These are phyloP conservation scores for Arbutus unedo DNA, from an alignment of 148 eudicot genomes.

Conservation along the genomic window DNA sequence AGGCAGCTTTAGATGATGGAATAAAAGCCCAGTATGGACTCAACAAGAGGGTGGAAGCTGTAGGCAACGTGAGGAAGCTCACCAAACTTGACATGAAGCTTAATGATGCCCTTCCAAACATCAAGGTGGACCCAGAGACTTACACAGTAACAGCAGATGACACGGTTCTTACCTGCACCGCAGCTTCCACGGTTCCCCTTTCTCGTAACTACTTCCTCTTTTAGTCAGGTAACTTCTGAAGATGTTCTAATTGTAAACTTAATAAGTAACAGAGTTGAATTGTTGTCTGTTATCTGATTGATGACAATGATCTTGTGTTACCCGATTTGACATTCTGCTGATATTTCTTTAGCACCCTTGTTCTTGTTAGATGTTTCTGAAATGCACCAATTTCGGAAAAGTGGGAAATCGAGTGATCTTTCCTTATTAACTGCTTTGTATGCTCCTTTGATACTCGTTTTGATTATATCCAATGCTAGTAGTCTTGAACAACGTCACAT, in stretches of 20 bases:
- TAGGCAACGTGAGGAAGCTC: constrained; percentile 59
- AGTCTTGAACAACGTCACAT: neutral
- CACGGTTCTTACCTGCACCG: constrained; percentile 59
- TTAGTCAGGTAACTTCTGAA: constrained; percentile 25
- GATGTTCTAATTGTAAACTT: neutral
- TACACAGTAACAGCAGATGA: constrained; percentile 81
- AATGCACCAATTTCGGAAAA: neutral
- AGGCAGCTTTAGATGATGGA: constrained; percentile 68
- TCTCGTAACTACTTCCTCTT: constrained; percentile 90
- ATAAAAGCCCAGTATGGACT: constrained; percentile 64
- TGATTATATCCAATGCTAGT: constrained; percentile 3
- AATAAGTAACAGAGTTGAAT: neutral
- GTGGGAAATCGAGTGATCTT: neutral
- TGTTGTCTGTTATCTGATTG: neutral
- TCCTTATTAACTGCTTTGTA: neutral
- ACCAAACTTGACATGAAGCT: constrained; percentile 93
- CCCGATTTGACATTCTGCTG: neutral
- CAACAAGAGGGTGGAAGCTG: constrained; percentile 78
- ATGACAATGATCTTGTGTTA: neutral
- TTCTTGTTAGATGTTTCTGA: neutral
- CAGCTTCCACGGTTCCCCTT: constrained; percentile 74
- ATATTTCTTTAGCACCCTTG: neutral
- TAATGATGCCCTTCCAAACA: constrained; percentile 78
- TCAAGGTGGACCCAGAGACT: constrained; percentile 79
- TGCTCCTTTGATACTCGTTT: too few relatives aligned